Evolutionary conservation across 148 eudicot genomes (phyloP), one percentile per base, ranked within the genome.

Genomic region (Chenopodium album): DNA sequence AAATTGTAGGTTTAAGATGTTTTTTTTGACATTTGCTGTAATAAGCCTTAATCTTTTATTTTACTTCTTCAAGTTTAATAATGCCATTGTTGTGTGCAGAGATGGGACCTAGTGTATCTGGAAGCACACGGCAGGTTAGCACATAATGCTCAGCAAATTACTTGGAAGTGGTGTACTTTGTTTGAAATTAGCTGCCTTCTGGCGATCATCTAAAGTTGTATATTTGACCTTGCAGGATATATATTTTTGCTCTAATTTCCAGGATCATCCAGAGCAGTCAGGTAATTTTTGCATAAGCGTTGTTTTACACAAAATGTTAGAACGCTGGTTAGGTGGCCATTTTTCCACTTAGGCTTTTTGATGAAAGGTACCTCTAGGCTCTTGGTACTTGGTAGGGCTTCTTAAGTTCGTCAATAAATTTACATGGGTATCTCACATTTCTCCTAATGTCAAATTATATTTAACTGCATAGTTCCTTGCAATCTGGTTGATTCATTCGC

Each of bases 201-300:
- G 32, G 63, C 73, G 56, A 63, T 67, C 73, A 62, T 26, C 73
- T 78, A 47, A 80, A 37, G 69, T 66, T 52, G 69, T 79, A 64
- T 79, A 79, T 73, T 71, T 71, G 17, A 37, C 47, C 28, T 52
- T 88, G 88, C 92, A 93, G 97, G 94, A 90, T 81, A 78, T 88
- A 22, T 80, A 82, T 69, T 83, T 93, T 46, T 86, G 90, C 88
- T 87, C 95, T 47, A 84, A 86, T 82, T 93, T 89, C 79, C 86
- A 67, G 60, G 93, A 92, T 84, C 91, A 81, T 79, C 85, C 90
- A 23, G 85, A 88, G 73, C 91, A 88, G 79, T 89, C 97, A 78
- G 95, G 98, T 94, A 90, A 66, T 79, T 79, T 26, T 31, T 41
- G 26, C 22, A 13, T 16, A 54, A 54, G 60, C 60, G 16, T 54